These are phyloP conservation scores for Backusella luteola DNA, from an alignment of 192 early-diverging fungal genomes.

Conservation along the genomic window DNA sequence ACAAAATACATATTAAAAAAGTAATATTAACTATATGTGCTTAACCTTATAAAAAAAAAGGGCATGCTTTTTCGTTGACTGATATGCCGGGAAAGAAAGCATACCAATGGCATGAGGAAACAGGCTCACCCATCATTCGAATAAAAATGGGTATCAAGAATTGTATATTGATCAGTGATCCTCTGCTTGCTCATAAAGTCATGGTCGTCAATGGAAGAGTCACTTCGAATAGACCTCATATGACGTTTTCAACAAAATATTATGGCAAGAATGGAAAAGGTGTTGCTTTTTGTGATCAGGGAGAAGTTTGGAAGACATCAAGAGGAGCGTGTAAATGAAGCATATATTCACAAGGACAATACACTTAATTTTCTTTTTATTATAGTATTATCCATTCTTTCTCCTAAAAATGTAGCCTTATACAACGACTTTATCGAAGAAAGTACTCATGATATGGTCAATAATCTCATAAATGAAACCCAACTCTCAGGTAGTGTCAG, in stretches of 20 bases:
- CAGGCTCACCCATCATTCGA: neutral
- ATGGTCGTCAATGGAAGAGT: neutral
- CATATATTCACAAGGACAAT: neutral
- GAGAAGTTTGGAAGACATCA: neutral
- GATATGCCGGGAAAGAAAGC: neutral
- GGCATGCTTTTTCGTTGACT: neutral
- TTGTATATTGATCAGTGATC: constrained; percentile 13
- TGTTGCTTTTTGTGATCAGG: neutral
- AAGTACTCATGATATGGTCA: neutral
- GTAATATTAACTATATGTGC: too few relatives aligned
- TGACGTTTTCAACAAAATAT: neutral
- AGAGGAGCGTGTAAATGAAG: neutral
- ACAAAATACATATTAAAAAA: neutral
- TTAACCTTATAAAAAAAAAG: neutral
- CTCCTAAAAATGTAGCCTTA: neutral
- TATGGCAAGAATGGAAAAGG: neutral
- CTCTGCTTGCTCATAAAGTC: neutral
- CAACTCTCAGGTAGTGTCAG: neutral
- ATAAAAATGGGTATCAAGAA: constrained; percentile 2
- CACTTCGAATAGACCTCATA: neutral
- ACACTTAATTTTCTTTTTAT: too few relatives aligned
- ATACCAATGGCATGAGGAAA: neutral
- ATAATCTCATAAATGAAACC: neutral
- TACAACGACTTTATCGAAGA: neutral
- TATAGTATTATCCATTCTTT: neutral